A percentile compares a stretch with the other conserved stretches of the same genome.
Conservation (phyloP, 345 rosid species). For the Citrus inodora region DNA sequence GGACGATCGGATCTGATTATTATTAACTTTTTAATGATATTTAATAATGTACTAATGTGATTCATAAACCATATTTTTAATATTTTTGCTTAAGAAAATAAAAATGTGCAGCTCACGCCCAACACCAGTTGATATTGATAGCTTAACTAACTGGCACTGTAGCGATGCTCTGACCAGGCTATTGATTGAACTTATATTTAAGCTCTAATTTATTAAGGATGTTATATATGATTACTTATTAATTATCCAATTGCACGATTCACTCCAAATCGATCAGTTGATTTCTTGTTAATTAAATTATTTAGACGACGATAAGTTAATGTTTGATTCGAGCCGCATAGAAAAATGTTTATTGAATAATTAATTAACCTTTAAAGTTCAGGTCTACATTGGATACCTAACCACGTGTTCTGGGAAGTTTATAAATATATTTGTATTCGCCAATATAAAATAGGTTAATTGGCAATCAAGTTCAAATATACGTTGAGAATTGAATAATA, state of each 20-base stretch:
- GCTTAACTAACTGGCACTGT: slow-evolving; percentile 19
- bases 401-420: background rate
- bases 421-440: background rate
- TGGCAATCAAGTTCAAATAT: background rate
- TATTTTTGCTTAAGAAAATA: background rate
- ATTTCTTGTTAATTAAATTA: background rate
- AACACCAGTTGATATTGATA: slow-evolving; percentile 17
- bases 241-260: slow-evolving; percentile 11
- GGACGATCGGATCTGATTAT: no score
- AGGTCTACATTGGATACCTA: slow-evolving; percentile 16
- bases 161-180: slow-evolving; percentile 13
- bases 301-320: background rate
- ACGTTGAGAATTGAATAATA: no score
- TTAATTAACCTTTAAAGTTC: background rate
- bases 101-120: slow-evolving; percentile 1
- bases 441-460: background rate
- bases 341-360: background rate
- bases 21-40: background rate
- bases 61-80: background rate
- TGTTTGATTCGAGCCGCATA: background rate
- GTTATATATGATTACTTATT: slow-evolving; percentile 5
- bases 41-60: background rate
- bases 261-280: background rate
- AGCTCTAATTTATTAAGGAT: background rate
- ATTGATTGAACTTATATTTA: background rate